These are phyloP conservation scores for Takashimella tepidaria DNA, from an alignment of 1,284 basidiomycete species.

Conservation along the genomic window DNA sequence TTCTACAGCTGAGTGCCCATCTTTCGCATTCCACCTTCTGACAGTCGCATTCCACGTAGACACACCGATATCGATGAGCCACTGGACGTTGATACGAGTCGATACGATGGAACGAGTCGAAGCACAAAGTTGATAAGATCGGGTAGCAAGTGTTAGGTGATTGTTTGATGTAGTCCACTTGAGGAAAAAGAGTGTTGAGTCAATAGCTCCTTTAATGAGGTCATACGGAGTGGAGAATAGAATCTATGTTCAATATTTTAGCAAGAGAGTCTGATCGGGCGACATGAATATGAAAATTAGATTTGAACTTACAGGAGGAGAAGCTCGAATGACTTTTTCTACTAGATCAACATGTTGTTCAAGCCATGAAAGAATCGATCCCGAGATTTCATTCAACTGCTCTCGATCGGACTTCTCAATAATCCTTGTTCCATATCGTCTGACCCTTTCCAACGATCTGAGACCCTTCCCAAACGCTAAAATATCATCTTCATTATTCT, in stretches of 20 bases:
- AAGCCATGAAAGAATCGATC: background rate
- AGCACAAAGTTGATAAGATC: background rate
- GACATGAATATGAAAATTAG: background rate
- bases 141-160: background rate
- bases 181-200: background rate
- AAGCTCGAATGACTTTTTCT: background rate
- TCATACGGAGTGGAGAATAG: background rate
- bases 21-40: background rate
- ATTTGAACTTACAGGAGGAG: background rate
- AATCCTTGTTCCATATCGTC: background rate
- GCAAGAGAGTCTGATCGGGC: background rate
- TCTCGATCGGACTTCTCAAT: background rate
- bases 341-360: background rate
- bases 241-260: too few relatives aligned
- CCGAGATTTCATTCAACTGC: background rate
- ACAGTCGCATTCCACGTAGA: background rate
- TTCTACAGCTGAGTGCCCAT: background rate
- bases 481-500: constrained; percentile 3
- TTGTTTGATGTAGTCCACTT: background rate
- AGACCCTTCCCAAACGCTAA: constrained; percentile 13
- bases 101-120: background rate
- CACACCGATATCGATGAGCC: background rate
- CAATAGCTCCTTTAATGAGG: background rate
- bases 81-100: background rate
- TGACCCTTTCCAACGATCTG: background rate